phyloP scores from a whole-genome alignment of 306 rosid genomes.

The Vicia faba region DNA sequence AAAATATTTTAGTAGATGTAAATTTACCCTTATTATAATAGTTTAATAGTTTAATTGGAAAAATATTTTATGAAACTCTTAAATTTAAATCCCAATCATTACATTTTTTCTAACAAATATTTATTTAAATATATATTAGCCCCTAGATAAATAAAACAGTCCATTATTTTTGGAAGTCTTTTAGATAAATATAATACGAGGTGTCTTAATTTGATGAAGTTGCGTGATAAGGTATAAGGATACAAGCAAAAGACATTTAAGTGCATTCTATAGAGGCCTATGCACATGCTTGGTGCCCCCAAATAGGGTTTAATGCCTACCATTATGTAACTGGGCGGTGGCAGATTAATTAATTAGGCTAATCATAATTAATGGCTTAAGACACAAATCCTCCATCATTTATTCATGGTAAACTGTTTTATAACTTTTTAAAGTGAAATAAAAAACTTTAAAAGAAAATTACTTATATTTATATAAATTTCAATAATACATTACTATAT shows the following conservation, averaged over 20 bases:
- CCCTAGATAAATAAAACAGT: too few species aligned
- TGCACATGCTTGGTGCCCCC: constrained; percentile 33
- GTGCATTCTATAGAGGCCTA: constrained; percentile 12
- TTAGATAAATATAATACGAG: too few species aligned
- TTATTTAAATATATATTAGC: too few species aligned
- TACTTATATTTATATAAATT: too few species aligned
- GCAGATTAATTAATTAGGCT: constrained; percentile 23
- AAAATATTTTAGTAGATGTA: too few species aligned
- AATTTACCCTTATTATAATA: too few species aligned
- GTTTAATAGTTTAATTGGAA: too few species aligned
- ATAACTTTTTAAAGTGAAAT: neutral
- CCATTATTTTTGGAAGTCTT: too few species aligned
- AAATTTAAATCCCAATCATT: too few species aligned
- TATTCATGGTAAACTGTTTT: neutral
- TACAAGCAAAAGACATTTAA: constrained; percentile 18
- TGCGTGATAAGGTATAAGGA: neutral
- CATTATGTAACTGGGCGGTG: constrained; percentile 39
- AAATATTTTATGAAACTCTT: too few species aligned
- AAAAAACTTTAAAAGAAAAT: neutral
- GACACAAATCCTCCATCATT: neutral
- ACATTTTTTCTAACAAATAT: too few species aligned
- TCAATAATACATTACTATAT: too few species aligned
- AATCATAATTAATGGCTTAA: neutral
- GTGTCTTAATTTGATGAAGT: neutral
- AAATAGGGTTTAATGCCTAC: constrained; percentile 26